Evolutionary conservation across 2,329 filamentous ascomycete species (phyloP).

Genomic region (Calonectria naviculata): DNA sequence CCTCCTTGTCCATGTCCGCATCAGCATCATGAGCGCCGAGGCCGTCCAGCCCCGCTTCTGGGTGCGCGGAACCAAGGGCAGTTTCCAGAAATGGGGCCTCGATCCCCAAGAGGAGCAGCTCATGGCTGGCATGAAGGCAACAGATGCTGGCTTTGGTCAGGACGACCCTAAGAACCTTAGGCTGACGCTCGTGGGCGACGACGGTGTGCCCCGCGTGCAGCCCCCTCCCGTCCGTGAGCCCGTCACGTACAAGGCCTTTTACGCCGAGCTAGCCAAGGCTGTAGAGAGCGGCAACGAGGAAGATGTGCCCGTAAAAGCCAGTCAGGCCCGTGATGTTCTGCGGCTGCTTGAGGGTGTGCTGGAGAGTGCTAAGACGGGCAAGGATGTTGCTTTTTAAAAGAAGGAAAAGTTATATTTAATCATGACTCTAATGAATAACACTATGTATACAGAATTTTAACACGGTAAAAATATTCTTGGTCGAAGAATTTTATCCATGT

Average conservation of each 20-base stretch:
- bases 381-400: slow-evolving; percentile 53
- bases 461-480: background rate
- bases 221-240: slow-evolving; percentile 70
- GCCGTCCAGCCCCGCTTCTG: slow-evolving; percentile 78
- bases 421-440: slow-evolving; percentile 26
- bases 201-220: slow-evolving; percentile 62
- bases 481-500: background rate
- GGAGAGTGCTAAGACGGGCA: slow-evolving; percentile 61
- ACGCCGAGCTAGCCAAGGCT: slow-evolving; percentile 63
- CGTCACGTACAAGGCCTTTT: slow-evolving; percentile 76
- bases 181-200: slow-evolving; percentile 65
- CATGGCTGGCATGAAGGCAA: slow-evolving; percentile 69
- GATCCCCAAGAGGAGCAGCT: slow-evolving; percentile 84
- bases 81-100: slow-evolving; percentile 77
- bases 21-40: slow-evolving; percentile 76
- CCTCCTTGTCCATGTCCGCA: slow-evolving; percentile 75
- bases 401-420: slow-evolving; percentile 2
- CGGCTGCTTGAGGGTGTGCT: slow-evolving; percentile 62
- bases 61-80: slow-evolving; percentile 79
- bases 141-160: slow-evolving; percentile 72
- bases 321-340: slow-evolving; percentile 65
- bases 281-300: slow-evolving; percentile 59
- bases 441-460: background rate
- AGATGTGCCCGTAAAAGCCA: slow-evolving; percentile 63
- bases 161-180: slow-evolving; percentile 71